Percentiles rank a stretch among this genome's conserved stretches.
These are phyloP conservation scores for Calamus simplicifolius DNA, from an alignment of 176 grass and related monocot species.

Conservation along the genomic window DNA sequence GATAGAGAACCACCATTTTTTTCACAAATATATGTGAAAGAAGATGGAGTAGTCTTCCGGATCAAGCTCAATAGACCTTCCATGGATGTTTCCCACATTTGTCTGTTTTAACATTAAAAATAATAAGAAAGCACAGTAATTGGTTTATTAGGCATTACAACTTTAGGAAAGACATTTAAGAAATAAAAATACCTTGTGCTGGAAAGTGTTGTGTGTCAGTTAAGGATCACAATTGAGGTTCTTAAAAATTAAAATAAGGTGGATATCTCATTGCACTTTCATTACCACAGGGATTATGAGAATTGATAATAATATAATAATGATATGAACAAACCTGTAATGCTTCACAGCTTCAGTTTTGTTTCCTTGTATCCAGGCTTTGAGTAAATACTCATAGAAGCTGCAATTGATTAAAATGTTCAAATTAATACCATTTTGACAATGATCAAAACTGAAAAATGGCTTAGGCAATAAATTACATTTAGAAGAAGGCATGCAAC, in stretches of 20 bases:
- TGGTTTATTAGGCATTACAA: no score
- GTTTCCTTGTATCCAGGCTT: slow-evolving; percentile 98
- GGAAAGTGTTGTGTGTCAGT: no score
- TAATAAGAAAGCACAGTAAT: background rate
- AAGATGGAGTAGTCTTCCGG: slow-evolving; percentile 76
- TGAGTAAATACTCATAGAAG: slow-evolving; percentile 99
- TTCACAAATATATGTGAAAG: slow-evolving; percentile 90
- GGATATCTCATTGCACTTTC: no score
- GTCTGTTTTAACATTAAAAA: slow-evolving; percentile 25
- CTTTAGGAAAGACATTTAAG: no score
- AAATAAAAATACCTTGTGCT: no score
- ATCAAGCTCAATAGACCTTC: slow-evolving; percentile 88
- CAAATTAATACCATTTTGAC: background rate
- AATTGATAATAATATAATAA: background rate
- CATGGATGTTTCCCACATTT: slow-evolving; percentile 99
- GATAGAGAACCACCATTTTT: slow-evolving; percentile 78
- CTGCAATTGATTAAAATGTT: slow-evolving; percentile 31
- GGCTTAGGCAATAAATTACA: no score
- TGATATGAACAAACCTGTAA: slow-evolving; percentile 62
- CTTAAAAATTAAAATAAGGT: no score
- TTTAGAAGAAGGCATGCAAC: no score
- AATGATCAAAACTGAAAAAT: no score
- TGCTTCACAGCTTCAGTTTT: slow-evolving; percentile 87
- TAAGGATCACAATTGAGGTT: no score
- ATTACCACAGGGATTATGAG: no score